Evolutionary conservation across 768 basidiomycete genomes (phyloP).

Genomic region (Chlorophyllum brunneum): DNA sequence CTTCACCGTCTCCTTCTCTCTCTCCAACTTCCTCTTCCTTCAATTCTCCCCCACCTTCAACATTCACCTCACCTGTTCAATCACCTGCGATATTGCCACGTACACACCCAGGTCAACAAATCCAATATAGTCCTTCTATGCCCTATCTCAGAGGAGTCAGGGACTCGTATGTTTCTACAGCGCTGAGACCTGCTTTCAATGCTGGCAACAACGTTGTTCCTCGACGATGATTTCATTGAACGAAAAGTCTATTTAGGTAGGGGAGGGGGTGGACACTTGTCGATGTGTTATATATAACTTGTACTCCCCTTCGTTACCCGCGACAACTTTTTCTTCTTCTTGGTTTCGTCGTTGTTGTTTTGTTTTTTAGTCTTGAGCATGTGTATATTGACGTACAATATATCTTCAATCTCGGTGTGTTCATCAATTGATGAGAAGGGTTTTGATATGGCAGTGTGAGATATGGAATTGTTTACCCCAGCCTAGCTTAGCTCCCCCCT

Average conservation of each 20-base stretch:
- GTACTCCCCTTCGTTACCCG: too few relatives aligned
- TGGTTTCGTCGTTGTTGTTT: too few relatives aligned
- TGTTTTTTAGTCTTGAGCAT: too few relatives aligned
- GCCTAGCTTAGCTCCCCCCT: too few relatives aligned
- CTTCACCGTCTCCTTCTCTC: conserved; percentile 17
- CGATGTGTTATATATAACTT: background rate
- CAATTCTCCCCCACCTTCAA: conserved; percentile 6
- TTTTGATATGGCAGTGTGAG: too few relatives aligned
- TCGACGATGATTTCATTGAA: background rate
- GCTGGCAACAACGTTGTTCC: background rate
- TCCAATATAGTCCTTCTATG: conserved; percentile 26
- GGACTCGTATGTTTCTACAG: conserved; percentile 31
- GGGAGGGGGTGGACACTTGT: too few relatives aligned
- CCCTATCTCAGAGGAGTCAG: conserved; percentile 27
- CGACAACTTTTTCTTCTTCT: too few relatives aligned
- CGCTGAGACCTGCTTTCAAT: conserved; percentile 30
- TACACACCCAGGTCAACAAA: background rate
- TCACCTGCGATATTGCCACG: conserved; percentile 10
- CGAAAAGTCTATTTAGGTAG: background rate
- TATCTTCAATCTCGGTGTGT: too few relatives aligned
- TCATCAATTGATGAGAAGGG: too few relatives aligned
- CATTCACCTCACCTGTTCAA: conserved; percentile 9
- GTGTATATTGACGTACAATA: too few relatives aligned
- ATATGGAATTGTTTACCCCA: too few relatives aligned
- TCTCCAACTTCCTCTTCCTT: conserved; percentile 9